Evolutionary conservation across 306 rosid genomes (phyloP).

Genomic region (Cicer chorassanicum): DNA sequence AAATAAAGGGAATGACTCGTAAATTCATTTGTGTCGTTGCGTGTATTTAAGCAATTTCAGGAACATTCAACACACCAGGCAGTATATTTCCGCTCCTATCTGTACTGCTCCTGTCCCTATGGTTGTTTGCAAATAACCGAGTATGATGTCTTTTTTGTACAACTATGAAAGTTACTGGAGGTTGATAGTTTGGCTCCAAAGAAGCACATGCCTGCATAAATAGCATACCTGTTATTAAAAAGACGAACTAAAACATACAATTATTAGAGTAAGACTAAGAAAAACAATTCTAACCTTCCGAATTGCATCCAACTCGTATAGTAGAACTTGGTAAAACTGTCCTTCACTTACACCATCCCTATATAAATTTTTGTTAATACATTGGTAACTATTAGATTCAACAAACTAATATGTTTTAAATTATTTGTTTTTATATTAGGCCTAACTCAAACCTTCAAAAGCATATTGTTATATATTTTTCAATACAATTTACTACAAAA

Average conservation of each 20-base stretch:
- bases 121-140: slow-evolving; percentile 77
- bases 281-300: slow-evolving; percentile 63
- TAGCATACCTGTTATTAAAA: neutral
- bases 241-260: neutral
- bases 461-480: no score
- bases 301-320: slow-evolving; percentile 90
- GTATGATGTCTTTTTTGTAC: slow-evolving; percentile 98
- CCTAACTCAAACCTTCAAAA: no score
- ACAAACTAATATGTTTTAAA: neutral
- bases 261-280: neutral
- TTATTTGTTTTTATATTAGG: no score
- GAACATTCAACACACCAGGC: slow-evolving; percentile 61
- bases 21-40: neutral
- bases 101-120: slow-evolving; percentile 74
- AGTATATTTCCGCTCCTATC: slow-evolving; percentile 92
- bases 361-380: slow-evolving; percentile 30
- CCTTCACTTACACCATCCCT: slow-evolving; percentile 99
- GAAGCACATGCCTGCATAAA: slow-evolving; percentile 83
- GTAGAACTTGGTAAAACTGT: slow-evolving; percentile 91
- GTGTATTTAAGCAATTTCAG: neutral
- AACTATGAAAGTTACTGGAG: slow-evolving; percentile 88
- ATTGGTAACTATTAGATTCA: neutral
- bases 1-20: neutral
- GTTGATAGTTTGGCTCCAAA: slow-evolving; percentile 92
- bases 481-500: neutral